Evolutionary conservation across 768 basidiomycete genomes (phyloP).

Genomic region (Phlebiopsis gigantea): DNA sequence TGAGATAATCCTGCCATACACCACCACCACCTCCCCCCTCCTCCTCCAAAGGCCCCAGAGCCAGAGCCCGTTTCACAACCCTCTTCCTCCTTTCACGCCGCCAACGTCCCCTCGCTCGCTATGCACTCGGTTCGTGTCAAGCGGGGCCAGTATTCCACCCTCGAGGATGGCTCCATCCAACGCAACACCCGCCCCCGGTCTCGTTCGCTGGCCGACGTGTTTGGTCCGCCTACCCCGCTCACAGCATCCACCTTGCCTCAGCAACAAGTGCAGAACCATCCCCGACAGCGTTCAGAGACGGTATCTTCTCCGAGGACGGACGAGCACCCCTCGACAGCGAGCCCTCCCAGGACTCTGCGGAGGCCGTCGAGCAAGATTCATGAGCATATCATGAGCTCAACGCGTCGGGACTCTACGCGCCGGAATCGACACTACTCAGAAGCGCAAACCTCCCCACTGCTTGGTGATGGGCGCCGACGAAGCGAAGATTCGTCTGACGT

Average conservation of each 20-base stretch:
- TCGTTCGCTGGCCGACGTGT: conserved; percentile 14
- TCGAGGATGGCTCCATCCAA: conserved; percentile 5
- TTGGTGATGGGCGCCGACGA: neutral
- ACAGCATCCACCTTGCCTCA: neutral
- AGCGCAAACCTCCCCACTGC: neutral
- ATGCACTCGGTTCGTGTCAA: conserved; percentile 51
- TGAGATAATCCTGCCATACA: neutral
- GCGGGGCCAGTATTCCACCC: conserved; percentile 19
- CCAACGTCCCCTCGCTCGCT: neutral
- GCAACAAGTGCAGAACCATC: neutral
- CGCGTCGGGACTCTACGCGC: neutral
- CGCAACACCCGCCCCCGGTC: conserved; percentile 10
- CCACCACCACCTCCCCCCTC: conserved; percentile 4
- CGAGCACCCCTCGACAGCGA: neutral
- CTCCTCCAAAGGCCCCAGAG: neutral
- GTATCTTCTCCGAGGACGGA: neutral
- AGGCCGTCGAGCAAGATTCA: conserved; percentile 21
- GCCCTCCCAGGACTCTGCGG: neutral
- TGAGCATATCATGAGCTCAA: conserved; percentile 18
- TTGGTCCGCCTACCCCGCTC: neutral
- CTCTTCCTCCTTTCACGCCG: neutral
- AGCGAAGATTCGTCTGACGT: conserved; percentile 15
- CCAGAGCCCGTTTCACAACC: neutral
- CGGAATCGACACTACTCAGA: neutral
- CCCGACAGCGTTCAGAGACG: conserved; percentile 9